Evolutionary conservation across 2,329 filamentous ascomycete species (phyloP), one percentile per base, ranked within the genome.

Genomic region (Didymellaceae sp.): DNA sequence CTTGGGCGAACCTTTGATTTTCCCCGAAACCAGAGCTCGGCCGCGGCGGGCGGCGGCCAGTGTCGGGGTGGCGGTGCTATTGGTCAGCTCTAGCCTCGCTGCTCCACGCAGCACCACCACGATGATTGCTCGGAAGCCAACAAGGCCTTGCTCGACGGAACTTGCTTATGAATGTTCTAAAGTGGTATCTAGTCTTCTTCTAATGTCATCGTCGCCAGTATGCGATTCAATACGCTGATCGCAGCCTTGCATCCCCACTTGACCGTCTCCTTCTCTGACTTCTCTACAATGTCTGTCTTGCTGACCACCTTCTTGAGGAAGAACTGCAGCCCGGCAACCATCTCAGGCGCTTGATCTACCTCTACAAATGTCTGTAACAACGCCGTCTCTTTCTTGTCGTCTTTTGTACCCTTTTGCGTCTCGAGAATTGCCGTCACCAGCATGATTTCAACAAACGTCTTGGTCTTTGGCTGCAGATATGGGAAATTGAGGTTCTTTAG

Each of bases 391-490:
- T 86, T 80, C 53, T 79, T 77, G 1, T 71, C 68, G 4, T 68
- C 75, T 45, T 79, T 65, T 3, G 59, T 58, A 52, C 75, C 73
- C 46, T 80, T 80, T 55, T 85, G 82, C 13, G 85, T 85, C 60
- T 87, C 83, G 35, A 90, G 80, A 24, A 97, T 83, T 10, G 91
- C 74, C 2, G 86, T 88, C 39, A 94, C 85, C 13, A 97, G 78
- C 59, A 97, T 75, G 6, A 94, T 78, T 71, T 97, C 91, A 35
- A 92, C 80, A 67, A 97, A 94, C 18, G 84, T 83, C 48, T 82
- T 85, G 0, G 90, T 90, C 74, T 88, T 91, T 6, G 84, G 77
- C 66, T 91, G 89, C 41, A 96, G 74, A 59, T 89, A 90, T 0
- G 86, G 83, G 44, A 97, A 84, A 58, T 94, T 91, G 34, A 97